phyloP scores from a whole-genome alignment of 768 basidiomycete species.

The Calocera viscosa region DNA sequence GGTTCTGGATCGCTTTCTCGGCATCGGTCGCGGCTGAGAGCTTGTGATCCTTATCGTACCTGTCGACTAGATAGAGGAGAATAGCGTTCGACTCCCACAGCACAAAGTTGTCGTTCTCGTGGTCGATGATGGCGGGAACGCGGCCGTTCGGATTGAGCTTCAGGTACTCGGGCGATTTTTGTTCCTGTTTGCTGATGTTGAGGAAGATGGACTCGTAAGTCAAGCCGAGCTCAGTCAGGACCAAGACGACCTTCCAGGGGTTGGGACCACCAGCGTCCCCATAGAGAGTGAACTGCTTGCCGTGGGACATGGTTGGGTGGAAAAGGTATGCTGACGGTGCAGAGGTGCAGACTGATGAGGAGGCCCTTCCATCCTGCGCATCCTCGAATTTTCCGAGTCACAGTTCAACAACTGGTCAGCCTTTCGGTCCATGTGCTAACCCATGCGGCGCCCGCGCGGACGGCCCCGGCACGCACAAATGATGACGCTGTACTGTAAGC shows the following conservation, averaged over 20 bases:
- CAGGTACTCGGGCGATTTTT: constrained; percentile 10
- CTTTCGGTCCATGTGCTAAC: too few relatives aligned
- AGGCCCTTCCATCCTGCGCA: too few relatives aligned
- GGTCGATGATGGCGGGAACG: neutral
- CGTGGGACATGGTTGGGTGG: neutral
- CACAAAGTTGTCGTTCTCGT: neutral
- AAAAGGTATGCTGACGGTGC: neutral
- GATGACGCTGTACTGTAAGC: too few relatives aligned
- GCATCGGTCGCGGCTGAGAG: neutral
- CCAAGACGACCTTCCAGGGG: constrained; percentile 16
- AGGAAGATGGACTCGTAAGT: constrained; percentile 17
- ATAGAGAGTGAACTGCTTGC: neutral
- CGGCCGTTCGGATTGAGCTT: constrained; percentile 8
- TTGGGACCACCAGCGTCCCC: neutral
- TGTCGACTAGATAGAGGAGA: constrained; percentile 12
- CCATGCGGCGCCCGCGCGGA: too few relatives aligned
- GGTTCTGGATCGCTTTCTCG: neutral
- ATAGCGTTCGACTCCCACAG: neutral
- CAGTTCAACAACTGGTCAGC: too few relatives aligned
- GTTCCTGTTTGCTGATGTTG: constrained; percentile 14
- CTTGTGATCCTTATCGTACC: constrained; percentile 17
- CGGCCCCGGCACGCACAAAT: too few relatives aligned
- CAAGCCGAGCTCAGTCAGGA: constrained; percentile 17
- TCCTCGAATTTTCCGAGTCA: too few relatives aligned
- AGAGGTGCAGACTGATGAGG: too few relatives aligned